Evolutionary conservation across 2,329 filamentous ascomycete species (phyloP).

Genomic region (Pseudonectria buxi): DNA sequence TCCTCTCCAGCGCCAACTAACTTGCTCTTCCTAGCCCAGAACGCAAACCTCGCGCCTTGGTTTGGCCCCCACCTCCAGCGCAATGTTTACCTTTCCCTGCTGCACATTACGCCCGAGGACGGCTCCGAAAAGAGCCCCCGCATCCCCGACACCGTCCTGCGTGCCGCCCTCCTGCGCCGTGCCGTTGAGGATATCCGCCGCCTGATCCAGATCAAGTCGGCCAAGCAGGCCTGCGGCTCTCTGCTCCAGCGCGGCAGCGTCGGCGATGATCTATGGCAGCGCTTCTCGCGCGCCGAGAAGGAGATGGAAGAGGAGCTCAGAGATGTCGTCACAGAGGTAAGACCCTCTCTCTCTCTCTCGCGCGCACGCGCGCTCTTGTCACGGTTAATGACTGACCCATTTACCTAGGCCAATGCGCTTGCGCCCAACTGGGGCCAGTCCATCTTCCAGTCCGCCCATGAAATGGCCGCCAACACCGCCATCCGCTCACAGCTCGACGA

Average conservation of each 20-base stretch:
- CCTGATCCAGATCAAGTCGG: slow-evolving; percentile 79
- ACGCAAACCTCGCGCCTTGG: slow-evolving; percentile 86
- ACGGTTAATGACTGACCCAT: slow-evolving; percentile 3
- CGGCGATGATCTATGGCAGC: slow-evolving; percentile 91
- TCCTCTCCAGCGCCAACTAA: background rate
- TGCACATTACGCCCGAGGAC: slow-evolving; percentile 65
- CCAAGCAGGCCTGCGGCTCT: slow-evolving; percentile 79
- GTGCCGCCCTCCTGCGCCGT: slow-evolving; percentile 80
- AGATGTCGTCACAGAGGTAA: slow-evolving; percentile 87
- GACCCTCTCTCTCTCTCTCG: slow-evolving; percentile 13
- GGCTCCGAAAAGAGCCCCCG: slow-evolving; percentile 59
- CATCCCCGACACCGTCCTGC: slow-evolving; percentile 77
- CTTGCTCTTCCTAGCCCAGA: slow-evolving; percentile 56
- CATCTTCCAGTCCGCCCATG: slow-evolving; percentile 96
- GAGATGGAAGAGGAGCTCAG: slow-evolving; percentile 95
- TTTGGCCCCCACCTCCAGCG: slow-evolving; percentile 86
- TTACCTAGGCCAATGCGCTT: slow-evolving; percentile 75
- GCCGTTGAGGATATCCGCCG: slow-evolving; percentile 90
- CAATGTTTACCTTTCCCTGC: slow-evolving; percentile 87
- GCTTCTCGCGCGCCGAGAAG: slow-evolving; percentile 86
- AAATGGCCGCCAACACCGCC: slow-evolving; percentile 79
- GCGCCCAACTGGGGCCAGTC: slow-evolving; percentile 82
- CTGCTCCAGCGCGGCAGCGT: slow-evolving; percentile 86
- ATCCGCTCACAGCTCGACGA: slow-evolving; percentile 70
- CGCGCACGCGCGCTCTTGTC: background rate